phyloP scores from a whole-genome alignment of 441 rosid species.

The Kokia cookei region DNA sequence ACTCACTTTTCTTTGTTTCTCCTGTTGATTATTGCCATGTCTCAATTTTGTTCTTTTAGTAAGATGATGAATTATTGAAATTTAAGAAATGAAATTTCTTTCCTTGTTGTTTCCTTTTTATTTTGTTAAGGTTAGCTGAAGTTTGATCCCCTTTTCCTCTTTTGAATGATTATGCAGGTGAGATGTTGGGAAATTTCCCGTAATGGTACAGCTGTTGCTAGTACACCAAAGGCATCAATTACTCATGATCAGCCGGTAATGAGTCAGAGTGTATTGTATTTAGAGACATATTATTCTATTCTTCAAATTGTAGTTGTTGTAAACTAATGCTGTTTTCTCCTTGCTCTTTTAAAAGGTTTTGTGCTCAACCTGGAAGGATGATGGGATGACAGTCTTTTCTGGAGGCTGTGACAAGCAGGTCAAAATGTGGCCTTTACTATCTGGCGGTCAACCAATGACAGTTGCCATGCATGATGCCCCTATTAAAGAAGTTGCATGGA shows the following conservation, averaged over 20 bases:
- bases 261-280: constrained; percentile 1
- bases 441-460: constrained; percentile 83
- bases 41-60: background rate
- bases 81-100: background rate
- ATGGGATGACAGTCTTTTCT: constrained; percentile 85
- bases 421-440: constrained; percentile 88
- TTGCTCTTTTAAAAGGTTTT: constrained; percentile 46
- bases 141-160: background rate
- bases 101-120: background rate
- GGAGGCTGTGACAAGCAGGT: constrained; percentile 99
- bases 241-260: constrained; percentile 93
- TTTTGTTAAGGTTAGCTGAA: background rate
- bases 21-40: background rate
- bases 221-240: constrained; percentile 78
- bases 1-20: constrained; percentile 1
- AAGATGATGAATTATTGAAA: background rate
- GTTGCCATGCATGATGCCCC: constrained; percentile 98
- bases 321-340: background rate
- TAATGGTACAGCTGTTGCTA: constrained; percentile 47
- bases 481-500: constrained; percentile 79
- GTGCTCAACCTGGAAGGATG: constrained; percentile 97
- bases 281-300: background rate
- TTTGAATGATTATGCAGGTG: constrained; percentile 41
- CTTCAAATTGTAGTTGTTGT: background rate
- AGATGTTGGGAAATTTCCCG: constrained; percentile 88